Percentiles rank a stretch among this genome's conserved stretches.
These are phyloP conservation scores for Macaranga tanarius DNA, from an alignment of 441 rosid genomes.

Conservation along the genomic window DNA sequence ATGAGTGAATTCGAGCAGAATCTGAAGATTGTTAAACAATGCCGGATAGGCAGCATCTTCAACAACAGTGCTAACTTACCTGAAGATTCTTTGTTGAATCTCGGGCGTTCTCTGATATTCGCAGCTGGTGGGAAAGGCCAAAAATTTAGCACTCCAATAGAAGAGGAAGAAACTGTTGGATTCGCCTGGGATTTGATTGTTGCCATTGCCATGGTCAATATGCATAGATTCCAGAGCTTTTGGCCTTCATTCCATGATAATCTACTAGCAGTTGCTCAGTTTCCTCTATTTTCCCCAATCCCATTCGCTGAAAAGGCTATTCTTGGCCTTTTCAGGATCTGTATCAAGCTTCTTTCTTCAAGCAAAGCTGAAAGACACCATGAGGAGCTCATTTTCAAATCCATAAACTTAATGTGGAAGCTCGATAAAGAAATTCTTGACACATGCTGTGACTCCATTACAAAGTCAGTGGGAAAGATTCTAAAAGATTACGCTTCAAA, in stretches of 20 bases:
- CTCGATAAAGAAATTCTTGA: slow-evolving; percentile 84
- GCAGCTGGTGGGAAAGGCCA: slow-evolving; percentile 94
- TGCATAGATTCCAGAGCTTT: slow-evolving; percentile 50
- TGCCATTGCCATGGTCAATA: slow-evolving; percentile 47
- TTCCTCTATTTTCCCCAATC: slow-evolving; percentile 71
- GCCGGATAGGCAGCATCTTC: slow-evolving; percentile 71
- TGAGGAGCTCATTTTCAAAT: slow-evolving; percentile 73
- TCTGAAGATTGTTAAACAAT: slow-evolving; percentile 71
- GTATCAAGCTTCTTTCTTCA: slow-evolving; percentile 54
- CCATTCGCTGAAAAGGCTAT: slow-evolving; percentile 83
- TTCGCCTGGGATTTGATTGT: slow-evolving; percentile 81
- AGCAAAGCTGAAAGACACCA: slow-evolving; percentile 41
- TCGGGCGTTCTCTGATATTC: slow-evolving; percentile 70
- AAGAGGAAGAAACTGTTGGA: slow-evolving; percentile 78
- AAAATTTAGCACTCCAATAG: slow-evolving; percentile 76
- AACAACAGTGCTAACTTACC: slow-evolving; percentile 54
- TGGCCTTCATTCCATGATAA: slow-evolving; percentile 76
- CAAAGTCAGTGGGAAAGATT: slow-evolving; percentile 56
- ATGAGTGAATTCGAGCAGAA: slow-evolving; percentile 86
- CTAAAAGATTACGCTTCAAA: slow-evolving; percentile 53
- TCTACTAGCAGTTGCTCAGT: slow-evolving; percentile 58
- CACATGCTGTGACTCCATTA: slow-evolving; percentile 55
- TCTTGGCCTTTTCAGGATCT: slow-evolving; percentile 63
- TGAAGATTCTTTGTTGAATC: slow-evolving; percentile 51
- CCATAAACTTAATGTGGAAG: slow-evolving; percentile 84